These are phyloP conservation scores for Coleophoma cylindrospora DNA, from an alignment of 2,329 filamentous ascomycete genomes.

Conservation along the genomic window DNA sequence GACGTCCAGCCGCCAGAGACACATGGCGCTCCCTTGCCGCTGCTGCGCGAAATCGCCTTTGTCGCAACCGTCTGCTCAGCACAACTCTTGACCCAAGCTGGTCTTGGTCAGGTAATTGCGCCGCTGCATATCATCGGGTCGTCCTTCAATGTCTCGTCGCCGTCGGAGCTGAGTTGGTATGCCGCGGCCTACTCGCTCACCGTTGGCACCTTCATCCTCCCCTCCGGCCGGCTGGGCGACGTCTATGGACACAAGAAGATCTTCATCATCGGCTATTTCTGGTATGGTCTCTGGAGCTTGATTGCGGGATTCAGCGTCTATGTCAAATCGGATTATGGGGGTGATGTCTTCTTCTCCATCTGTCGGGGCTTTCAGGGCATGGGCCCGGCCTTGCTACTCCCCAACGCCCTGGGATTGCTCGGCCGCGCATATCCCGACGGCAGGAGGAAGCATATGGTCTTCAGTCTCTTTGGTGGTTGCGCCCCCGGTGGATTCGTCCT, in stretches of 20 bases:
- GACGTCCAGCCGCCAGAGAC: background rate
- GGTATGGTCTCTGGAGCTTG: constrained; percentile 9
- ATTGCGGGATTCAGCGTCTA: constrained; percentile 16
- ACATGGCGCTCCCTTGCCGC: background rate
- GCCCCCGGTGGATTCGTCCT: constrained; percentile 39
- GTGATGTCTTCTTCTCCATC: constrained; percentile 33
- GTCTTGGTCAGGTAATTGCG: constrained; percentile 41
- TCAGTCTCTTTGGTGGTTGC: constrained; percentile 41
- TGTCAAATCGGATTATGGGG: constrained; percentile 27
- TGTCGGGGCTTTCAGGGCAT: constrained; percentile 47
- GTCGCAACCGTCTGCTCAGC: constrained; percentile 39
- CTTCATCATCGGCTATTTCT: constrained; percentile 37
- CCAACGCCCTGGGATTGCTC: constrained; percentile 44
- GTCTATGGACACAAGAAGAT: constrained; percentile 44
- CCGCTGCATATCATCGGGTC: constrained; percentile 42
- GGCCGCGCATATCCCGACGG: constrained; percentile 41
- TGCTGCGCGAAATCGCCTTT: constrained; percentile 30
- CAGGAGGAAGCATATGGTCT: constrained; percentile 34
- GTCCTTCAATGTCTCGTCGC: constrained; percentile 38
- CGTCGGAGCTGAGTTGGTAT: constrained; percentile 46
- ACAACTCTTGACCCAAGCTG: constrained; percentile 42
- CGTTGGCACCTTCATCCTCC: constrained; percentile 43
- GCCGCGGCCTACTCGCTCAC: constrained; percentile 49
- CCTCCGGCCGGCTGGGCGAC: constrained; percentile 43
- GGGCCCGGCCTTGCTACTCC: constrained; percentile 42